Conservation (phyloP, 106 monocot species). For the Dioscorea alata region DNA sequence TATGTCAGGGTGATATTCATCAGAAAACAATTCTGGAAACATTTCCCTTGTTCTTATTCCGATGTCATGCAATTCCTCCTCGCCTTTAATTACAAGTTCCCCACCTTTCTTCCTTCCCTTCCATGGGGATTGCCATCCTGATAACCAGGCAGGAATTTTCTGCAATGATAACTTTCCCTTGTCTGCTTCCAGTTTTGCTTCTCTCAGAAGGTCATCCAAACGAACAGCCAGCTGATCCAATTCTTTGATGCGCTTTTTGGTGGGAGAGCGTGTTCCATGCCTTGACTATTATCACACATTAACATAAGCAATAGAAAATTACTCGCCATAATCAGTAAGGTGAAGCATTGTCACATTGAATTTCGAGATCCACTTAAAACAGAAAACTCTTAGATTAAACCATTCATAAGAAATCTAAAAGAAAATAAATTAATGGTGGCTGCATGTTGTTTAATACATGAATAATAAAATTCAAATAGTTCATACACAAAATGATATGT, state of each 20-base stretch:
- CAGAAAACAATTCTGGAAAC: constrained; percentile 66
- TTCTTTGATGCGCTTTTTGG: constrained; percentile 95
- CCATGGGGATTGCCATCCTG: constrained; percentile 91
- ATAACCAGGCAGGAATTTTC: constrained; percentile 73
- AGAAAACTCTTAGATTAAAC: not conserved
- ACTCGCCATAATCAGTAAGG: not conserved
- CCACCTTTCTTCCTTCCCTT: constrained; percentile 81
- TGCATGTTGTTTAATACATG: no score
- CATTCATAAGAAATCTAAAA: not conserved
- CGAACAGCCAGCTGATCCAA: constrained; percentile 63
- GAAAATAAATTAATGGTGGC: not conserved
- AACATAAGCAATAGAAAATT: not conserved
- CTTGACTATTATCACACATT: constrained; percentile 49
- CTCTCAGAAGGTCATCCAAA: constrained; percentile 45
- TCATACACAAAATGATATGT: no score
- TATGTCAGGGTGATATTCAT: constrained; percentile 83
- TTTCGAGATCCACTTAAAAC: not conserved
- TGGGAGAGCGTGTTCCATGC: constrained; percentile 92
- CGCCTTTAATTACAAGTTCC: constrained; percentile 71
- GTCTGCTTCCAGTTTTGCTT: constrained; percentile 20
- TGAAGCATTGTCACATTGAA: not conserved
- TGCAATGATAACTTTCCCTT: constrained; percentile 6
- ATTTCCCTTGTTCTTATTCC: constrained; percentile 64
- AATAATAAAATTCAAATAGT: no score
- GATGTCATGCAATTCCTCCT: constrained; percentile 70